These are phyloP conservation scores for Botryosphaeria dothidea DNA, from an alignment of 2,329 filamentous ascomycete species.

Conservation along the genomic window DNA sequence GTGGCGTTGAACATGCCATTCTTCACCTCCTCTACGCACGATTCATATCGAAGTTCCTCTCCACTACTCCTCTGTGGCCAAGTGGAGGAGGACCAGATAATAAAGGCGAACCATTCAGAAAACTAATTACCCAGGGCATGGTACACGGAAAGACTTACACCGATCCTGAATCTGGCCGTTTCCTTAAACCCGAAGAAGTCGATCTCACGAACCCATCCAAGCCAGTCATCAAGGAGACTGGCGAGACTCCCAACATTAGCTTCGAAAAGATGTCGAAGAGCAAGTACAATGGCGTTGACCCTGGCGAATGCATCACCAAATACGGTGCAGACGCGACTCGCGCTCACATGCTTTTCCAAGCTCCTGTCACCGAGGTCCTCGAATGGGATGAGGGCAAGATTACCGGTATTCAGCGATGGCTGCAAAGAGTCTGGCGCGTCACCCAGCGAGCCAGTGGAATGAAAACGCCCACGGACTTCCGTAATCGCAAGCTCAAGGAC, in stretches of 20 bases:
- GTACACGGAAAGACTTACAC: slow-evolving; percentile 84
- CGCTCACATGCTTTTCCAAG: slow-evolving; percentile 86
- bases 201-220: slow-evolving; percentile 58
- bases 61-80: slow-evolving; percentile 53
- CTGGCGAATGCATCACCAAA: slow-evolving; percentile 67
- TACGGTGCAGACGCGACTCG: slow-evolving; percentile 83
- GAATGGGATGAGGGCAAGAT: slow-evolving; percentile 89
- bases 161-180: slow-evolving; percentile 72
- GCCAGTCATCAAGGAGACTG: slow-evolving; percentile 65
- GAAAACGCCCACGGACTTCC: neutral
- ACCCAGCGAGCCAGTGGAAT: neutral
- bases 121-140: slow-evolving; percentile 88
- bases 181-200: slow-evolving; percentile 75
- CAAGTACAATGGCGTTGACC: slow-evolving; percentile 89
- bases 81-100: slow-evolving; percentile 32
- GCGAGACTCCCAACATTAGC: slow-evolving; percentile 60
- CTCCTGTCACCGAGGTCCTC: slow-evolving; percentile 78
- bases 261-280: slow-evolving; percentile 97
- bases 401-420: slow-evolving; percentile 77
- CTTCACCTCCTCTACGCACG: slow-evolving; percentile 85
- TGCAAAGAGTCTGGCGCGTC: slow-evolving; percentile 63
- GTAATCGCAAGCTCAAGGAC: slow-evolving; percentile 24
- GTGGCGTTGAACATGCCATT: slow-evolving; percentile 88
- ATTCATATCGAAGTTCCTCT: slow-evolving; percentile 86
- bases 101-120: slow-evolving; percentile 73